phyloP scores from a whole-genome alignment of 352 stramenopile genomes.

The Thraustochytrium sp. region DNA sequence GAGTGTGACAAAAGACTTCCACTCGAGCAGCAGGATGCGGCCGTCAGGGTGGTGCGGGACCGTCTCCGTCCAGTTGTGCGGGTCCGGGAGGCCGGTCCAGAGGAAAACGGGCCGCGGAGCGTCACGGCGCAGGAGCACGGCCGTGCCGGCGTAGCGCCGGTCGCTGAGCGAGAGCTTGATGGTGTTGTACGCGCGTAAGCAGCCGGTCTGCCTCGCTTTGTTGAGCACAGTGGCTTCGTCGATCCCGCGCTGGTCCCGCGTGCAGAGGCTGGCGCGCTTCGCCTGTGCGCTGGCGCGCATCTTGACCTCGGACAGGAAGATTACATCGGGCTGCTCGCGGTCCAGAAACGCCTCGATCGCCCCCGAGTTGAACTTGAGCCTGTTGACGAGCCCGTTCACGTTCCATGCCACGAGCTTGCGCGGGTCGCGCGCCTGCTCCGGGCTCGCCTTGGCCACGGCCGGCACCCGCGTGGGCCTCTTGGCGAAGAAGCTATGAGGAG shows the following conservation, averaged over 20 bases:
- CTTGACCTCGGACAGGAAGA: conserved; percentile 36
- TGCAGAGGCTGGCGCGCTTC: neutral
- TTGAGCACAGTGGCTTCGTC: neutral
- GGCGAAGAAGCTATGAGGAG: conserved; percentile 24
- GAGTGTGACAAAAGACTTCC: conserved; percentile 48
- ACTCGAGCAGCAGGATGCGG: conserved; percentile 51
- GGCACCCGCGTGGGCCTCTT: neutral
- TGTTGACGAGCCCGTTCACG: neutral
- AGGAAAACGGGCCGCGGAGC: neutral
- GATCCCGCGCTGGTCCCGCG: neutral
- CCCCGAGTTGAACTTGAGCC: neutral
- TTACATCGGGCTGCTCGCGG: neutral
- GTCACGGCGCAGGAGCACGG: neutral
- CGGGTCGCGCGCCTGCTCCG: neutral
- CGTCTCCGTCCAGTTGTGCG: neutral
- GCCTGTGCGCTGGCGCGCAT: neutral
- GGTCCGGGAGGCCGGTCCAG: conserved; percentile 2
- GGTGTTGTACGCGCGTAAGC: neutral
- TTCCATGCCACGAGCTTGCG: conserved; percentile 9
- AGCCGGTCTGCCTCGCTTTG: neutral
- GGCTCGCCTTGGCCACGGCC: neutral
- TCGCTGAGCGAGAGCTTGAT: neutral
- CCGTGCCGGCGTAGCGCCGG: conserved; percentile 9
- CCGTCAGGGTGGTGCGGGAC: conserved; percentile 49
- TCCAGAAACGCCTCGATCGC: neutral